A percentile compares a stretch with the other conserved stretches of the same genome.
phyloP scores from a whole-genome alignment of 108 stramenopile species.

The Nitzschia sp. region DNA sequence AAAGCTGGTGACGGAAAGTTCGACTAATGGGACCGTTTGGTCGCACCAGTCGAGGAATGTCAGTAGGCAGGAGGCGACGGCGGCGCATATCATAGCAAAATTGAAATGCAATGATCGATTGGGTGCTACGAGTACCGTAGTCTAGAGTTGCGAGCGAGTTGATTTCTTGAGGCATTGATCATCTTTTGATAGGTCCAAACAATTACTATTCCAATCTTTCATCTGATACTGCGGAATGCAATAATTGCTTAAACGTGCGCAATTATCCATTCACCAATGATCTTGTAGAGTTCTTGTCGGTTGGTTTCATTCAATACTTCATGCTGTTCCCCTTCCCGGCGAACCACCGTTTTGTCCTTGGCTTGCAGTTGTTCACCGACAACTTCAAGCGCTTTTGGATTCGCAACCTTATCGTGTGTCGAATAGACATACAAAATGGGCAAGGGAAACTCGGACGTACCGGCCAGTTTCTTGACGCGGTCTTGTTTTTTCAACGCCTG shows the following conservation, averaged over 20 bases:
- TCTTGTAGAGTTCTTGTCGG: constrained; percentile 11
- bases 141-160: no score
- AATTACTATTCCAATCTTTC: no score
- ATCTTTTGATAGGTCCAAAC: no score
- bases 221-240: no score
- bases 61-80: no score
- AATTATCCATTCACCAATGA: constrained; percentile 23
- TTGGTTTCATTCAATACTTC: constrained; percentile 32
- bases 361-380: constrained; percentile 2
- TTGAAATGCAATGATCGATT: no score
- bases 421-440: constrained; percentile 25
- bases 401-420: constrained; percentile 18
- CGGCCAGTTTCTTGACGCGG: background rate
- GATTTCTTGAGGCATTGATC: no score
- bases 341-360: constrained; percentile 16
- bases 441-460: background rate
- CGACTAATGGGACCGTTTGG: no score
- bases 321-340: constrained; percentile 20
- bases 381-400: background rate
- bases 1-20: no score
- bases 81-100: no score
- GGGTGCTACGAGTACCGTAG: no score
- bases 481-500: constrained; percentile 13
- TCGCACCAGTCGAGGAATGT: no score
- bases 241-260: background rate